Evolutionary conservation across 2,329 filamentous ascomycete species (phyloP), one percentile per base, ranked within the genome.

Genomic region (Fusarium duplospermum): DNA sequence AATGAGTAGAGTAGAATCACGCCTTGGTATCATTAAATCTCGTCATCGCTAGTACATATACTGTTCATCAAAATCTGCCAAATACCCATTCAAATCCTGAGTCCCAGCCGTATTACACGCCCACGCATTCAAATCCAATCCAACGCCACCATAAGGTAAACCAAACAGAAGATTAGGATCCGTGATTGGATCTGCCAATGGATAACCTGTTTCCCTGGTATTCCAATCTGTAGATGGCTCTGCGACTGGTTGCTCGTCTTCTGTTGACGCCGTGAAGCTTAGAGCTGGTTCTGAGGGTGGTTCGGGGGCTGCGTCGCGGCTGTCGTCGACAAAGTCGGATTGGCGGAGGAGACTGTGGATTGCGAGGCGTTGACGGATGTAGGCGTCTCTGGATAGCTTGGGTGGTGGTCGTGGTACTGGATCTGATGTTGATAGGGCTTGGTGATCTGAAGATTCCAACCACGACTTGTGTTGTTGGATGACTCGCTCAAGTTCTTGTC

Each of bases 331-430:
- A 33, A 84, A 85, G 47, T 82, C 81, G 1, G 83, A 82, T 27
- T 84, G 83, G 3, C 83, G 73, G 9, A 85, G 76, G 6, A 85
- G 72, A 36, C 83, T 84, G 62, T 85, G 83, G 13, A 85, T 83
- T 0, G 82, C 83, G 1, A 85, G 80, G 3, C 81, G 72, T 63
- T 80, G 78, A 1, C 76, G 76, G 6, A 76, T 79, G 27, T 76
- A 74, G 6, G 73, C 73, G 2, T 78, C 78, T 42, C 70, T 62
- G 10, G 77, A 74, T 31, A 79, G 57, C 5, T 72, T 75, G 1
- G 74, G 65, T 3, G 70, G 63, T 14, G 73, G 36, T 2, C 60
- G 59, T 13, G 67, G 62, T 18, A 10, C 60, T 10, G 67, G 47
- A 6, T 76, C 71, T 29, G 62, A 11, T n/a, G 76, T 24, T 27